These are phyloP conservation scores for Penicillium sp. DNA, from an alignment of 2,329 filamentous ascomycete genomes.

Conservation along the genomic window DNA sequence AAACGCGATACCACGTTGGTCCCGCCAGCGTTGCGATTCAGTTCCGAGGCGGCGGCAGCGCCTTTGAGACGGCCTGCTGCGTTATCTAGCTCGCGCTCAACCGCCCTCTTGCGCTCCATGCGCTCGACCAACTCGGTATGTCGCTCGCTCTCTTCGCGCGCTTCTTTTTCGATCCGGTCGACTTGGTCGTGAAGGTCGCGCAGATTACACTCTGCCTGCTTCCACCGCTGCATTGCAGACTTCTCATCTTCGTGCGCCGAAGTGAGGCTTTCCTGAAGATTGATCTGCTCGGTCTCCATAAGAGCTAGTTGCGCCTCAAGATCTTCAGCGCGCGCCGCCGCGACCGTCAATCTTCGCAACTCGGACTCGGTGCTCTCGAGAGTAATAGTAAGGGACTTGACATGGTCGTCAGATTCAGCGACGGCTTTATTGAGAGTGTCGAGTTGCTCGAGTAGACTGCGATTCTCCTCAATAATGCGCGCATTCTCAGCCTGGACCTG, in stretches of 20 bases:
- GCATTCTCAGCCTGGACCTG: slow-evolving; percentile 76
- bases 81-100: slow-evolving; percentile 79
- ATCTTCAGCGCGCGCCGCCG: slow-evolving; percentile 72
- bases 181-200: slow-evolving; percentile 81
- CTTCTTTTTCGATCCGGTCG: slow-evolving; percentile 83
- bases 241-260: slow-evolving; percentile 73
- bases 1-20: slow-evolving; percentile 88
- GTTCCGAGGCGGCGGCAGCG: slow-evolving; percentile 70
- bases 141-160: slow-evolving; percentile 74
- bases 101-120: slow-evolving; percentile 79
- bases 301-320: slow-evolving; percentile 78
- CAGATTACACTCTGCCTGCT: slow-evolving; percentile 78
- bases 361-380: slow-evolving; percentile 77
- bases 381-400: slow-evolving; percentile 74
- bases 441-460: slow-evolving; percentile 76
- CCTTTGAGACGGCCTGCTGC: slow-evolving; percentile 80
- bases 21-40: slow-evolving; percentile 60
- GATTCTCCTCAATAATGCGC: slow-evolving; percentile 79
- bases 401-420: slow-evolving; percentile 75
- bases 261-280: slow-evolving; percentile 68
- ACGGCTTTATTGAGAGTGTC: slow-evolving; percentile 81
- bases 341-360: slow-evolving; percentile 70
- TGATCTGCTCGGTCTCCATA: slow-evolving; percentile 79
- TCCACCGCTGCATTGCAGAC: slow-evolving; percentile 79
- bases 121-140: slow-evolving; percentile 79